Evolutionary conservation across 805 yeast species (phyloP), one percentile per base, ranked within the genome.

Genomic region (Wickerhamiella sergipiensis): DNA sequence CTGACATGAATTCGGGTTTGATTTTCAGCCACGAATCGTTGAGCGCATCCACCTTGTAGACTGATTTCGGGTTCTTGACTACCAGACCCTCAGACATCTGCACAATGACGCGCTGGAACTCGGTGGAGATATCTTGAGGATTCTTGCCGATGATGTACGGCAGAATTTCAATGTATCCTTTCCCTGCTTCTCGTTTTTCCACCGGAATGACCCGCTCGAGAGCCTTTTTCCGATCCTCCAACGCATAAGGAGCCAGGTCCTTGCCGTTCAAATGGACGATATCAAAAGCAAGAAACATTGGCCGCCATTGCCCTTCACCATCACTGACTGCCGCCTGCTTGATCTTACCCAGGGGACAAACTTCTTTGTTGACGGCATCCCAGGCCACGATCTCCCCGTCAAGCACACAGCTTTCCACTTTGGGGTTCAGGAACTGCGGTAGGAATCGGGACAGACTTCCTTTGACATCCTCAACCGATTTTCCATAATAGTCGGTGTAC

Each of bases 351-450:
- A 86, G 86, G 0, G 96, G 95, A 21, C 88, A 67, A 3, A 86
- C 71, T 1, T 61, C 51, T 71, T 66, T 45, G 65, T 69, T 49
- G 1, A 51, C 52, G 0, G 78, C 77, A 64, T 89, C 95, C 74
- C 79, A 88, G 0, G 94, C 86, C 1, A 90, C 80, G 90, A 90
- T 85, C 65, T 90, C 98, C 0, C 97, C 97, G 67, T 90, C 98
- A 4, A 90, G 60, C 6, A 83, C 72, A 21, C 74, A 67, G 40
- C 56, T 64, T 8, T 62, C 52, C 8, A 73, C 65, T 18, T 50
- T 52, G 2, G 59, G 53, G 26, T 49, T 50, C n/a, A 66, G 36
- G 55, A 40, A 9, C 68, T 65, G 19, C 65, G 68, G 43, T 60
- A 84, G 59, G 57, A 76, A 70, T 44, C 72, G 74, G 0, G 87